These are phyloP conservation scores for sweet orange (Citrus sinensis) DNA, from an alignment of 345 rosid genomes.

Conservation along the genomic window DVS_A1.0 CM039162.1:6586001-6586500, in stretches of 20 bases:
- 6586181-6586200: slow-evolving; percentile 8
- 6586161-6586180: not conserved
- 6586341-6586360: not conserved
- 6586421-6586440: not conserved
- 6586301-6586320: slow-evolving; percentile 98
- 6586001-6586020: slow-evolving; percentile 62
- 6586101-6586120: not conserved
- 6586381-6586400: not conserved
- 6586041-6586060: slow-evolving; percentile 82
- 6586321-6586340: not conserved
- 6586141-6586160: not conserved
- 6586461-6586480: not conserved
- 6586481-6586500: not conserved
- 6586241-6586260: slow-evolving; percentile 95
- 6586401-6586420: not conserved
- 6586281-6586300: slow-evolving; percentile 87
- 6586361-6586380: not conserved
- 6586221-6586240: slow-evolving; percentile 92
- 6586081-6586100: not conserved
- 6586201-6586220: slow-evolving; percentile 74
- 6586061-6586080: slow-evolving; percentile 50
- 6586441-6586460: not conserved
- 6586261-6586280: slow-evolving; percentile 84
- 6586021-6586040: slow-evolving; percentile 76
- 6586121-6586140: not conserved